phyloP scores from a whole-genome alignment of 352 stramenopile species.

The Globisporangium orthogonon region DNA sequence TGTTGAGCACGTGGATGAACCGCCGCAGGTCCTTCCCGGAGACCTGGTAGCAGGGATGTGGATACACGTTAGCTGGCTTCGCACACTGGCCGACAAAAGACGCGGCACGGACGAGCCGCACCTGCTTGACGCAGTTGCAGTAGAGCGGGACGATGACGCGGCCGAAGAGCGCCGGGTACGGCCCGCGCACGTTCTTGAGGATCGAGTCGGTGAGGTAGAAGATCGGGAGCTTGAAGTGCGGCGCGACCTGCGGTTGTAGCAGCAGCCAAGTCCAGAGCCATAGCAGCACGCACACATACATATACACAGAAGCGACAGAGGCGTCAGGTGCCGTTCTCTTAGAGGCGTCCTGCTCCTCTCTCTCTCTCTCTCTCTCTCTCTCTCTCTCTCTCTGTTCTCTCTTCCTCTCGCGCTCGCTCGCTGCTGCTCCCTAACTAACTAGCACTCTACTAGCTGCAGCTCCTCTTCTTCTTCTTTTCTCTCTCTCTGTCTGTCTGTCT shows the following conservation, averaged over 20 bases:
- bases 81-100: too few species aligned
- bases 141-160: constrained; percentile 76
- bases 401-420: background rate
- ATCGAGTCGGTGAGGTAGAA: constrained; percentile 90
- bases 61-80: background rate
- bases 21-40: constrained; percentile 73
- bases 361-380: background rate
- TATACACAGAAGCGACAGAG: too few species aligned
- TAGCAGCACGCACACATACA: background rate
- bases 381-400: constrained; percentile 1
- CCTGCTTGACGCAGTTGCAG: constrained; percentile 79
- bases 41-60: constrained; percentile 25
- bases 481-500: background rate
- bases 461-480: background rate
- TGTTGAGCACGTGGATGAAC: constrained; percentile 84
- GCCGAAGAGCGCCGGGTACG: constrained; percentile 63
- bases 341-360: background rate
- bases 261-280: constrained; percentile 10
- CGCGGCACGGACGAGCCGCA: constrained; percentile 14
- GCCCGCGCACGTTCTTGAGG: constrained; percentile 80
- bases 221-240: constrained; percentile 85
- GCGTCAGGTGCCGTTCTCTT: background rate
- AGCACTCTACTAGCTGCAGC: background rate
- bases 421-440: too few species aligned
- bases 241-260: constrained; percentile 30